Evolutionary conservation across 495 filamentous ascomycete species (phyloP).

Genomic region (Lasiosphaeris hirsuta): DNA sequence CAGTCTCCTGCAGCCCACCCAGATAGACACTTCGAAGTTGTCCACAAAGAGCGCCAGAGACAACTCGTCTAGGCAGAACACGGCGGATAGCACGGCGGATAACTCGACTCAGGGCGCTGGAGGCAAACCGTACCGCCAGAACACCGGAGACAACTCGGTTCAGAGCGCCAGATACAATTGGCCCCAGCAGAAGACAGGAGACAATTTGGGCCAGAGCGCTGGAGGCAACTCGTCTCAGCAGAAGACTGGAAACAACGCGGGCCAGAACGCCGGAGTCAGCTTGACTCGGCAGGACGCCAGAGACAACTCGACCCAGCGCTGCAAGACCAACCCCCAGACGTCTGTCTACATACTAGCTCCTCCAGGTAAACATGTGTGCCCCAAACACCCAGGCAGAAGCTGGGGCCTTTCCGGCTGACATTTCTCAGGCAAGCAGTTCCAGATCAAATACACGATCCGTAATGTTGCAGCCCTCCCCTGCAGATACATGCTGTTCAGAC

Average conservation of each 20-base stretch:
- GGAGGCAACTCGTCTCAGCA: slow-evolving; percentile 11
- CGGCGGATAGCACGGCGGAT: no score
- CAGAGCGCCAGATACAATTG: slow-evolving; percentile 3
- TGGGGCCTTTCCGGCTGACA: slow-evolving; percentile 2
- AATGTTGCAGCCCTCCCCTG: slow-evolving; percentile 25
- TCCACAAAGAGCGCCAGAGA: not conserved
- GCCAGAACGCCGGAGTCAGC: not conserved
- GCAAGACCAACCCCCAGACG: slow-evolving; percentile 36
- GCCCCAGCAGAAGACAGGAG: not conserved
- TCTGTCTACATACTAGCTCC: slow-evolving; percentile 51
- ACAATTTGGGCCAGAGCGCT: no score
- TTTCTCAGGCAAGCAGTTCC: slow-evolving; percentile 42
- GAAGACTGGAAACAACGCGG: no score
- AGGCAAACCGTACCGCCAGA: not conserved
- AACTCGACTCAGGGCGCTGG: not conserved
- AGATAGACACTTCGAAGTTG: not conserved
- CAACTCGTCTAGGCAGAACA: no score
- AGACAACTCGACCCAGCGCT: slow-evolving; percentile 17
- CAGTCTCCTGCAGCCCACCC: not conserved
- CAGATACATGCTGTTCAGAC: slow-evolving; percentile 46
- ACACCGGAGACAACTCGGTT: no score
- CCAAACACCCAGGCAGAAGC: no score
- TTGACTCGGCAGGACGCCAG: slow-evolving; percentile 8
- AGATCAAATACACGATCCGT: slow-evolving; percentile 40
- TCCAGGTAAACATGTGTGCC: slow-evolving; percentile 33